Conservation (phyloP, 257 asterid species). For the Solanum pennellii region DNA sequence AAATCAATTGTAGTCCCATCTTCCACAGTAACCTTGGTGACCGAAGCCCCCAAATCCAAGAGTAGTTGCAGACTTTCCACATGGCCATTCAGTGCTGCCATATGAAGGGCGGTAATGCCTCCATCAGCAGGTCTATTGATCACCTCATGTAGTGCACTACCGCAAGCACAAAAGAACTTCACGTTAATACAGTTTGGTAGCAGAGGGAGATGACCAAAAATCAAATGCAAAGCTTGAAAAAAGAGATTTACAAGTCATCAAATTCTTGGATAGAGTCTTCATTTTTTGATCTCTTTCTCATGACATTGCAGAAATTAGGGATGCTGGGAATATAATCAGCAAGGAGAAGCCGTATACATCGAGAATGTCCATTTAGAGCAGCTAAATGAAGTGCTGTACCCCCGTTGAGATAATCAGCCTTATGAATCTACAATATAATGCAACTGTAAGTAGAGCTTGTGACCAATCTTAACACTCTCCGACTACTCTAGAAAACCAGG, state of each 20-base stretch:
- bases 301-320: constrained; percentile 47
- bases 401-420: constrained; percentile 81
- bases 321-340: constrained; percentile 77
- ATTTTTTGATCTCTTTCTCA: constrained; percentile 28
- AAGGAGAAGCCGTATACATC: constrained; percentile 69
- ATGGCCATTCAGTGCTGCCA: constrained; percentile 87
- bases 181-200: background rate
- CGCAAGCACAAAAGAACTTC: background rate
- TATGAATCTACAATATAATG: constrained; percentile 44
- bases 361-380: constrained; percentile 75
- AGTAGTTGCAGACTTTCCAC: constrained; percentile 62
- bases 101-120: constrained; percentile 83
- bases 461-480: background rate
- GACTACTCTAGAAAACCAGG: background rate
- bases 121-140: constrained; percentile 81
- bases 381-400: constrained; percentile 92
- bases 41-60: constrained; percentile 77
- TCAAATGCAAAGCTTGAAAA: background rate
- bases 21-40: constrained; percentile 43
- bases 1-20: constrained; percentile 82
- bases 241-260: constrained; percentile 22
- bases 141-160: constrained; percentile 54
- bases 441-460: constrained; percentile 2
- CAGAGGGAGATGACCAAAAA: background rate
- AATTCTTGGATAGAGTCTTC: constrained; percentile 36